Evolutionary conservation across 352 stramenopile genomes (phyloP).

Genomic region (Phytopythium helicoides): DNA sequence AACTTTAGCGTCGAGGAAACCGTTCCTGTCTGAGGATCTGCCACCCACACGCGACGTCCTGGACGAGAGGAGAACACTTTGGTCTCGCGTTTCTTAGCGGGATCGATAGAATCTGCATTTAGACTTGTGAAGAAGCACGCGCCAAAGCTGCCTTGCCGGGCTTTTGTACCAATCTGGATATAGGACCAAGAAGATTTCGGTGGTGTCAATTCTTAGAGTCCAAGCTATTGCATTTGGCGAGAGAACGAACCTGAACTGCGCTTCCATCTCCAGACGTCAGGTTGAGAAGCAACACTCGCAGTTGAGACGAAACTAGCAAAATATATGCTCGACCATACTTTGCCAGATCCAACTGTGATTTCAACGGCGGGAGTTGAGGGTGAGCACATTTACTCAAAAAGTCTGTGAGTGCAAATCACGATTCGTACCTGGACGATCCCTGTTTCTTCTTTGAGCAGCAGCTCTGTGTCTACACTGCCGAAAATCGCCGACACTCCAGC

Average conservation of each 20-base stretch:
- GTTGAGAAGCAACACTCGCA: slow-evolving; percentile 78
- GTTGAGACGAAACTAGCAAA: slow-evolving; percentile 81
- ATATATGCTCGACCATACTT: slow-evolving; percentile 57
- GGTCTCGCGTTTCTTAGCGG: slow-evolving; percentile 52
- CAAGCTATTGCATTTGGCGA: too few species aligned
- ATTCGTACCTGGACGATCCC: slow-evolving; percentile 69
- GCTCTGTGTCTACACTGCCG: slow-evolving; percentile 74
- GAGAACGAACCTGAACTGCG: slow-evolving; percentile 45
- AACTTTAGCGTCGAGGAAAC: slow-evolving; percentile 87
- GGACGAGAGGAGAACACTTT: slow-evolving; percentile 83
- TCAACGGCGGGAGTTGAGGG: too few species aligned
- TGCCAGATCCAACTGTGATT: slow-evolving; percentile 51
- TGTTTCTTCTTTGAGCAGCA: slow-evolving; percentile 85
- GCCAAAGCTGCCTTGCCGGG: slow-evolving; percentile 76
- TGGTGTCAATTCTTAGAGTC: too few species aligned
- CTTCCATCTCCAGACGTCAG: slow-evolving; percentile 63
- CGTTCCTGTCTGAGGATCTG: slow-evolving; percentile 66
- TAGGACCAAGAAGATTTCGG: not conserved
- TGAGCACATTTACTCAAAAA: too few species aligned
- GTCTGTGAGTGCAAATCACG: too few species aligned
- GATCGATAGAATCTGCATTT: slow-evolving; percentile 57
- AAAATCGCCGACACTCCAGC: slow-evolving; percentile 84
- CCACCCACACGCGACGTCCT: slow-evolving; percentile 79
- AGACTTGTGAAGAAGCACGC: slow-evolving; percentile 77
- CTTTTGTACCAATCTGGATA: slow-evolving; percentile 74